Conservation (phyloP, 768 basidiomycete species). For the Chalciporus pseudorubinellus region DNA sequence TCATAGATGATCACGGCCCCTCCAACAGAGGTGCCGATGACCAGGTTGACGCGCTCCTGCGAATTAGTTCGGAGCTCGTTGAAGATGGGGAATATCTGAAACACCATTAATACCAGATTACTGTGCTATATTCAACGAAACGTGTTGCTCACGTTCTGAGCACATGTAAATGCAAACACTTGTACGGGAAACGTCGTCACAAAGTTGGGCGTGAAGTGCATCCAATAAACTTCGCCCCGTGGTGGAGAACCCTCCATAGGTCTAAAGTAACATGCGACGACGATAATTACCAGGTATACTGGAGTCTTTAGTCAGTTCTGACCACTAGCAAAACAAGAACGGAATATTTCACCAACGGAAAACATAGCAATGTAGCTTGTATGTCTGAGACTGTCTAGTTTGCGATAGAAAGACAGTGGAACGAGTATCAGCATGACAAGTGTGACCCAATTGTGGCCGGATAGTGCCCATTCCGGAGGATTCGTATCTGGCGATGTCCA, state of each 20-base stretch:
- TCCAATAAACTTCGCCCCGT: conserved; percentile 64
- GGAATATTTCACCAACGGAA: conserved; percentile 66
- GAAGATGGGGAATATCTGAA: conserved; percentile 87
- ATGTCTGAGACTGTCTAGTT: conserved; percentile 81
- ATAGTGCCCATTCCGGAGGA: conserved; percentile 74
- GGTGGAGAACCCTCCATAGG: conserved; percentile 63
- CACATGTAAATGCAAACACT: conserved; percentile 89
- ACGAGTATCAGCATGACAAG: conserved; percentile 73
- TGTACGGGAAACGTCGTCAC: conserved; percentile 89
- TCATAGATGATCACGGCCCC: conserved; percentile 82
- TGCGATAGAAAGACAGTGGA: conserved; percentile 81
- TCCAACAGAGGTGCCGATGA: conserved; percentile 87
- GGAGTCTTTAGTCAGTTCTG: not conserved
- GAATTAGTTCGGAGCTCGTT: conserved; percentile 85
- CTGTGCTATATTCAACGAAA: not conserved
- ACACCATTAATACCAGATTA: conserved; percentile 1
- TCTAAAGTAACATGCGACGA: conserved; percentile 75
- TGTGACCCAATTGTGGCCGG: conserved; percentile 80
- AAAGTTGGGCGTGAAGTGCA: conserved; percentile 76
- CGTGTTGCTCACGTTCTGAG: conserved; percentile 71
- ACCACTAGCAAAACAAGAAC: conserved; percentile 3
- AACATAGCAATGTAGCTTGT: conserved; percentile 91
- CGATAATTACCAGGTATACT: conserved; percentile 80
- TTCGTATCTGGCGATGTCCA: conserved; percentile 59
- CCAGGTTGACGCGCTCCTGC: conserved; percentile 80